Conservation (phyloP, 345 rosid genomes). For the Melaleuca alternifolia region DNA sequence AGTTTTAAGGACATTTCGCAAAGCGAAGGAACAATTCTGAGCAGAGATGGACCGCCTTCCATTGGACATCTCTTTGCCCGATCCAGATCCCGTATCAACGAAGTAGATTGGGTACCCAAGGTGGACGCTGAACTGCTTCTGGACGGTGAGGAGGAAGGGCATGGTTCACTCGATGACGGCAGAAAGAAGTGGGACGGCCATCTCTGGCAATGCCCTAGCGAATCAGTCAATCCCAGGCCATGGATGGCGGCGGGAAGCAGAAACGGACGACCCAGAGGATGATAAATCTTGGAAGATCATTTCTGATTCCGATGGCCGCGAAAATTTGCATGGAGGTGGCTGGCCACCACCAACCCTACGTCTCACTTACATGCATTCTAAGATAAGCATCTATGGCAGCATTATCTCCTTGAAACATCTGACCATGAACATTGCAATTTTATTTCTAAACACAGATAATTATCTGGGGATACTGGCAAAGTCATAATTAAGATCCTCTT, state of each 20-base stretch:
- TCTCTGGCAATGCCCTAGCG: neutral
- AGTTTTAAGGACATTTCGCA: constrained; percentile 21
- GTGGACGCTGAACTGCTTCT: constrained; percentile 19
- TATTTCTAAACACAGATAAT: neutral
- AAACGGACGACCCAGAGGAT: neutral
- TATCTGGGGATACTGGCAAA: too few relatives aligned
- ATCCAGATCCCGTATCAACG: constrained; percentile 28
- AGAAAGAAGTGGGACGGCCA: neutral
- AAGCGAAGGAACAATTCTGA: constrained; percentile 31
- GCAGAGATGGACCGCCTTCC: constrained; percentile 21
- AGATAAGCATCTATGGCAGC: too few relatives aligned
- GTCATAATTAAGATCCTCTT: neutral
- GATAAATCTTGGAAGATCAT: neutral
- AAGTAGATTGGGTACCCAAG: constrained; percentile 24
- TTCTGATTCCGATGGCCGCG: neutral
- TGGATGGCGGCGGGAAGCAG: constrained; percentile 3
- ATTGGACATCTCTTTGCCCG: constrained; percentile 24
- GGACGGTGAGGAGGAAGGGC: constrained; percentile 18
- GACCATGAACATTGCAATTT: neutral
- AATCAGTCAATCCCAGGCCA: neutral
- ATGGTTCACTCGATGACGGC: fast-evolving
- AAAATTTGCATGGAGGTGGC: neutral
- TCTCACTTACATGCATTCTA: too few relatives aligned
- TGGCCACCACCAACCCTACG: too few relatives aligned
- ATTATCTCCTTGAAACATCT: neutral